Percentiles rank a stretch among this genome's conserved stretches.
phyloP scores from a whole-genome alignment of 2,329 filamentous ascomycete genomes.

The Rhynchosporium secalis region DNA sequence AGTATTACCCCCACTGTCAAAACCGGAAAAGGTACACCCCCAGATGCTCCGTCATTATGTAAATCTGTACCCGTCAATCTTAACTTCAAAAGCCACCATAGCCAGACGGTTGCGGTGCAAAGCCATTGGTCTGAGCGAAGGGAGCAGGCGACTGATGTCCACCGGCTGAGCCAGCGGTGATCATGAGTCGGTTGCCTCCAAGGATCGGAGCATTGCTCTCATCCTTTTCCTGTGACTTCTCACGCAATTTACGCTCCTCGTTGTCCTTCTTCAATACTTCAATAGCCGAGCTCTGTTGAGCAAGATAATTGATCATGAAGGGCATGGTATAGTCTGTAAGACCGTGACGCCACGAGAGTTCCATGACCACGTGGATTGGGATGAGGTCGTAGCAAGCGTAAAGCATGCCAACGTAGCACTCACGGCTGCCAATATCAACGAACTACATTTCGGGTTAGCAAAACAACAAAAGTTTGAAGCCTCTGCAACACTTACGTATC shows the following conservation, averaged over 20 bases:
- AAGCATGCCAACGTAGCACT: slow-evolving; percentile 99
- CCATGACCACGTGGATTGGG: slow-evolving; percentile 86
- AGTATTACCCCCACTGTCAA: slow-evolving; percentile 29
- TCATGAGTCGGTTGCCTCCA: slow-evolving; percentile 85
- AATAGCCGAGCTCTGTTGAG: slow-evolving; percentile 86
- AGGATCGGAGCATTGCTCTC: slow-evolving; percentile 94
- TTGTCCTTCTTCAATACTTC: slow-evolving; percentile 89
- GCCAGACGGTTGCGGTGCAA: slow-evolving; percentile 84
- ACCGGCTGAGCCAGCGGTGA: slow-evolving; percentile 79
- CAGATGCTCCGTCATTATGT: slow-evolving; percentile 39
- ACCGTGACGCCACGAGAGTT: slow-evolving; percentile 95
- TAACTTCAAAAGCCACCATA: slow-evolving; percentile 55
- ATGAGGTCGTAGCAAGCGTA: slow-evolving; percentile 98
- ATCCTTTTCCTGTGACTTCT: slow-evolving; percentile 73
- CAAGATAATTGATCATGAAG: slow-evolving; percentile 98
- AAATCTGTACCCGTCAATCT: slow-evolving; percentile 29
- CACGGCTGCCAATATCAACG: slow-evolving; percentile 96
- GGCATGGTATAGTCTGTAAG: slow-evolving; percentile 98
- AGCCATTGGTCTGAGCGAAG: slow-evolving; percentile 81
- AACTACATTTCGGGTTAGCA: slow-evolving; percentile 62
- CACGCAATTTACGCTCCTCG: slow-evolving; percentile 82
- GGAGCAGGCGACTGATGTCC: slow-evolving; percentile 56
- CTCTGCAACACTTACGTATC: slow-evolving; percentile 76
- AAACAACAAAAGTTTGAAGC: slow-evolving; percentile 25
- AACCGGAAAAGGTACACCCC: slow-evolving; percentile 35